Conservation (phyloP, 495 filamentous ascomycete species). For the Penicillium atrosanguineum region DNA sequence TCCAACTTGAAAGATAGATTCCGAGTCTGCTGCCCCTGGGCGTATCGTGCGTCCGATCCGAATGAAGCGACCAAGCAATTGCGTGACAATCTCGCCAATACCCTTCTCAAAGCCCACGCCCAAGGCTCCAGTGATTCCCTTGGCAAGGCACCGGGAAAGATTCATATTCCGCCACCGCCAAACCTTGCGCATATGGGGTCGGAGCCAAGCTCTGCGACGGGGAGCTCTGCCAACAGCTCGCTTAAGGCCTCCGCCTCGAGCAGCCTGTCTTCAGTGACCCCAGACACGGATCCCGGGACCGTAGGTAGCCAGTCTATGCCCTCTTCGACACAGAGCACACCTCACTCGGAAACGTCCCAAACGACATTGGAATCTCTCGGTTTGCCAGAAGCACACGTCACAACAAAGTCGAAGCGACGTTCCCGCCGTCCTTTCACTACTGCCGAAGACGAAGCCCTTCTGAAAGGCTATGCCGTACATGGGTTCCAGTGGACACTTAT, state of each 20-base stretch:
- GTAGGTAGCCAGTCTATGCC: conserved; percentile 1
- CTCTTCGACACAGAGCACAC: conserved; percentile 14
- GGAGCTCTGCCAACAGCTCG: conserved; percentile 10
- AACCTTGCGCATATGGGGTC: conserved; percentile 9
- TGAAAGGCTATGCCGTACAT: conserved; percentile 70
- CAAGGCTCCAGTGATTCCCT: conserved; percentile 21
- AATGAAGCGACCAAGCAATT: conserved; percentile 47
- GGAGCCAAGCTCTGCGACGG: conserved; percentile 9
- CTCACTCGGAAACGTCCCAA: conserved; percentile 28
- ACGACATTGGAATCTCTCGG: conserved; percentile 35
- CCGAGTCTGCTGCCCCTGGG: conserved; percentile 70
- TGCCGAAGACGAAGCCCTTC: conserved; percentile 72
- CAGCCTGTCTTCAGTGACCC: conserved; percentile 19
- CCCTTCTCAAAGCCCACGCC: conserved; percentile 34
- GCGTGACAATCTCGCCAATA: conserved; percentile 38
- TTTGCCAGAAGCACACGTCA: conserved; percentile 37
- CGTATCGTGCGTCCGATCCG: conserved; percentile 43
- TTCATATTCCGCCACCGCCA: conserved; percentile 18
- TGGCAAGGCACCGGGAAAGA: conserved; percentile 16
- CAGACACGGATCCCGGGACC: conserved; percentile 13
- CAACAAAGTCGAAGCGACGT: conserved; percentile 37
- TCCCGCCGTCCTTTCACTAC: conserved; percentile 62
- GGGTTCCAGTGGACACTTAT: conserved; percentile 82
- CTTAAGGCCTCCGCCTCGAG: conserved; percentile 18
- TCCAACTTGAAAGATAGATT: conserved; percentile 87